Base-by-base conservation (phyloP, 352 stramenopile genomes). In the Blastocystis hominis region DNA sequence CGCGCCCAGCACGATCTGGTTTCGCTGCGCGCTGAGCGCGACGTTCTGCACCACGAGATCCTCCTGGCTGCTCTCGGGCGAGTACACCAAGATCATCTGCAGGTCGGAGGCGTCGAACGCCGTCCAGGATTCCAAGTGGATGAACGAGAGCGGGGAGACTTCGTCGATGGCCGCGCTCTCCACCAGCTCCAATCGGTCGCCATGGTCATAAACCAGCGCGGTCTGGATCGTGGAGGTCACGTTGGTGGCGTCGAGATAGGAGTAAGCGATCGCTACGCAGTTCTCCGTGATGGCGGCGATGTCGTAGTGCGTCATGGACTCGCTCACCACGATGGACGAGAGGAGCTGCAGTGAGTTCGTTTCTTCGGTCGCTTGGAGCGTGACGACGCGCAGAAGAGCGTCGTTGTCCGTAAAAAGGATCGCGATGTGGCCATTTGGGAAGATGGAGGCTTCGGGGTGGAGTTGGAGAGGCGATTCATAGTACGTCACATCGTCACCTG, bases 331-430 rank as follows among this genome's bases (percentile, higher is more conserved):
- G 40, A 68, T n/a, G 7, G 44, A 64, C 10, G 72, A 53, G 9
- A 53, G 59, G 1, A 84, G 30, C 13, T 47, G 50, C 20, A 84
- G 15, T 6, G 72, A 66, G n/a, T 54, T 47, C 4, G 7, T 15
- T n/a, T 42, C 24, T 20, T 24, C 17, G 40, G 17, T 24, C 2
- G 44, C 47, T 2, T 38, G 59, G 10, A 24, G 44, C 15, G 72
- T 84, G 3, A 84, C 55, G 10, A 84, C 34, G 20, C 72, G 72
- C 20, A 66, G 53, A 20, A 30, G 40, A 34, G 36, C 66, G 72
- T 84, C 72, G 38, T 84, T 84, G 38, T 84, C 72, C 20, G 72
- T 84, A n/a, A 84, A 84, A 2, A 84, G 47, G 10, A 84, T 63
- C n/a, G 72, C 50, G 0, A 84, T 30, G 2, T 53, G 72, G 6